Conservation (phyloP, 306 rosid species). For the Leucaena leucocephala region DNA sequence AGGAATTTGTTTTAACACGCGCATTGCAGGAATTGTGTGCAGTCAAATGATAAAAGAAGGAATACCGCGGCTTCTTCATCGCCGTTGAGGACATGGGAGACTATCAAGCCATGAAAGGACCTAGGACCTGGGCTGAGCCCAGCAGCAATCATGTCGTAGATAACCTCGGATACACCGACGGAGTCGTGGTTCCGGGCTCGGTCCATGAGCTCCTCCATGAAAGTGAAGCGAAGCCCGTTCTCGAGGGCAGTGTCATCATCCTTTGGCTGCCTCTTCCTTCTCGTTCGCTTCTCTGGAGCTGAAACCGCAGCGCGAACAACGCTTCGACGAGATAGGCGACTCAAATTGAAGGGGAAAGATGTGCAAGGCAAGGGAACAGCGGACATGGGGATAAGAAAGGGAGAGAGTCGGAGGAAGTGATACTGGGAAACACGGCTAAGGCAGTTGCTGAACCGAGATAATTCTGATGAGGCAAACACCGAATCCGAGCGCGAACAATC, state of each 20-base stretch:
- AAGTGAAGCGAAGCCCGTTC: conserved; percentile 75
- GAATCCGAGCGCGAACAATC: background rate
- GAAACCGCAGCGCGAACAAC: conserved; percentile 59
- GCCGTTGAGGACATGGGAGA: conserved; percentile 73
- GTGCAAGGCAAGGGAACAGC: conserved; percentile 29
- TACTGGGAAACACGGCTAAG: background rate
- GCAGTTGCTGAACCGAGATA: background rate
- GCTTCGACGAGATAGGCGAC: conserved; percentile 39
- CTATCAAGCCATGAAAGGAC: conserved; percentile 87
- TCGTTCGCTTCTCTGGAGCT: conserved; percentile 61
- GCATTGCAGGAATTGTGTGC: conserved; percentile 2
- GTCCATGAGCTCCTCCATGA: conserved; percentile 97
- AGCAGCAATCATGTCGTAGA: conserved; percentile 94
- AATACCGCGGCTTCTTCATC: conserved; percentile 79
- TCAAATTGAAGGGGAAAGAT: conserved; percentile 39
- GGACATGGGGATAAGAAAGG: conserved; percentile 38
- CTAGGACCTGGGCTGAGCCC: conserved; percentile 92
- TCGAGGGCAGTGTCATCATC: conserved; percentile 61
- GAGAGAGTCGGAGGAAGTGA: background rate
- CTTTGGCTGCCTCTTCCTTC: conserved; percentile 63
- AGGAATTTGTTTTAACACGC: background rate
- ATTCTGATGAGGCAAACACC: background rate
- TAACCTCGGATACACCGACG: conserved; percentile 65
- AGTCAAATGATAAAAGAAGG: background rate
- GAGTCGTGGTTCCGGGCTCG: conserved; percentile 78